A percentile compares a stretch with the other conserved stretches of the same genome.
phyloP scores from a whole-genome alignment of 2,329 filamentous ascomycete genomes.

The Diaporthe batatas region DNA sequence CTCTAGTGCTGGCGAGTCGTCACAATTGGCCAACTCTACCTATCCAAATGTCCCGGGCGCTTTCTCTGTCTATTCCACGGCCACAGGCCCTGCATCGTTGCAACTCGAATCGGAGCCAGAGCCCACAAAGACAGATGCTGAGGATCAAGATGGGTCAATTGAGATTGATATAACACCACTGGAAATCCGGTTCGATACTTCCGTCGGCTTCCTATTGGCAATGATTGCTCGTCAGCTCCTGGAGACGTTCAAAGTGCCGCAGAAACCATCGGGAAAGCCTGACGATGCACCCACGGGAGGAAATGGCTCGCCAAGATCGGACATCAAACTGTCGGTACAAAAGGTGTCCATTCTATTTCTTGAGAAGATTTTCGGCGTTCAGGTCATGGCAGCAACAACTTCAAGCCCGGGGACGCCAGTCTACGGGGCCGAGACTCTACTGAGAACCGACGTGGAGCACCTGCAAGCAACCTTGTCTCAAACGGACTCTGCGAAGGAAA shows the following conservation, averaged over 20 bases:
- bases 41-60: conserved; percentile 67
- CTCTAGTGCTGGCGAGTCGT: conserved; percentile 38
- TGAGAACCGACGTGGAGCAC: conserved; percentile 64
- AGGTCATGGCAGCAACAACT: conserved; percentile 54
- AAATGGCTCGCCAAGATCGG: conserved; percentile 48
- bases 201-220: conserved; percentile 67
- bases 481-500: conserved; percentile 48
- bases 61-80: conserved; percentile 64
- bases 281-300: conserved; percentile 43
- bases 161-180: conserved; percentile 67
- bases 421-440: conserved; percentile 63
- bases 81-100: conserved; percentile 36
- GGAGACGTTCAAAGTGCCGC: conserved; percentile 55
- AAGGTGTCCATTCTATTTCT: conserved; percentile 69
- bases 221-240: conserved; percentile 65
- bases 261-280: not conserved
- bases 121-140: conserved; percentile 38
- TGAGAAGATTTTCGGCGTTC: conserved; percentile 65
- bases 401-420: conserved; percentile 57
- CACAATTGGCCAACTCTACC: conserved; percentile 31
- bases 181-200: conserved; percentile 67
- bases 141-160: conserved; percentile 53
- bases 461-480: conserved; percentile 53
- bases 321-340: conserved; percentile 61
- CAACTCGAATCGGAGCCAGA: conserved; percentile 33